Base-by-base conservation (phyloP, 2,329 filamentous ascomycete genomes). In the Phaeosphaeria sp. region DNA sequence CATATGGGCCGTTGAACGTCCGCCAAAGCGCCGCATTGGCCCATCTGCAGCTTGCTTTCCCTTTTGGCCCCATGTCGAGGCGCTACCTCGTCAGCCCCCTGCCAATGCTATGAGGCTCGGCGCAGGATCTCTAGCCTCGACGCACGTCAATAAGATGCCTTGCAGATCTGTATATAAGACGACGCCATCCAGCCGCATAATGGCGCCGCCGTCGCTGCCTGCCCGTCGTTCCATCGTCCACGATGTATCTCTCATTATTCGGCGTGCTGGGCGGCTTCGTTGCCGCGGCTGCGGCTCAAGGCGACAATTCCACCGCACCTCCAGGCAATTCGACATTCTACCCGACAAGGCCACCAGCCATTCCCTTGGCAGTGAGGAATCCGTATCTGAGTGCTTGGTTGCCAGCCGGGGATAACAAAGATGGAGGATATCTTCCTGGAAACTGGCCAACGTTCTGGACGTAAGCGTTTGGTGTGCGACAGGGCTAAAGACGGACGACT, bases 311-410 rank as follows among this genome's bases (percentile, higher is more conserved):
- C 30, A 36, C 30, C 13, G 30, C 25, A 27, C 5, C 25, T 27
- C 25, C 25, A 27, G 25, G 5, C 4, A 27, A 36, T 15, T 15
- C 30, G 7, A 36, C 9, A 3, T 13, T 36, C 30, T 6, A 36
- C 13, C 30, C 30, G 13, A 11, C 3, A 3, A 36, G 30, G 30
- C 30, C 30, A 11, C 30, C 30, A 11, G 30, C 30, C 3, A 81
- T 90, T 25, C 90, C 91, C 13, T 77, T 94, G 33, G 90, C 90
- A 44, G 90, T 93, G 46, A 87, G 86, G 60, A 89, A 87, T 10
- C 91, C 91, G 0, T 94, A 93, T 65, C 77, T 93, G 17, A 92
- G 86, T 71, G 85, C 87, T 15, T 92, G 89, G 89, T 81, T 89
- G 43, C 78, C 84, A 56, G 87, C 83, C 10, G 88, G 87, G 1